Conservation (phyloP, 2,329 filamentous ascomycete species). For the Triangularia verruculosa region DNA sequence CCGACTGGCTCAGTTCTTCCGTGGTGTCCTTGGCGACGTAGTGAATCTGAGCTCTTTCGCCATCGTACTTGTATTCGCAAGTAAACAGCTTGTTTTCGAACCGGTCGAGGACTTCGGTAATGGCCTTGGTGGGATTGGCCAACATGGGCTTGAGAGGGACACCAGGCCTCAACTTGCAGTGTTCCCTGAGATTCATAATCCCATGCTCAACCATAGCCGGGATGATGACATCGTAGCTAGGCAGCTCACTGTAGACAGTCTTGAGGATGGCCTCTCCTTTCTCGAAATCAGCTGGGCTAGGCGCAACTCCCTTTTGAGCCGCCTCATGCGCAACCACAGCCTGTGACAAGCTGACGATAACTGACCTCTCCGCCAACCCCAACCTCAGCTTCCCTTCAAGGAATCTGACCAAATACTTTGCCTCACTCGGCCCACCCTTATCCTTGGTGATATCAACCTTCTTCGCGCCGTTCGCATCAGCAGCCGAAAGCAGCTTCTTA, state of each 20-base stretch:
- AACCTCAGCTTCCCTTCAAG: constrained; percentile 91
- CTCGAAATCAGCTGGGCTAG: constrained; percentile 72
- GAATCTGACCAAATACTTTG: constrained; percentile 90
- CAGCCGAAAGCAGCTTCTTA: constrained; percentile 92
- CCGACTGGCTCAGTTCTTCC: constrained; percentile 63
- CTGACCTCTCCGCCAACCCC: constrained; percentile 86
- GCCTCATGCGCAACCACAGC: constrained; percentile 83
- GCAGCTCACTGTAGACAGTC: constrained; percentile 86
- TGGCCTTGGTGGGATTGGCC: constrained; percentile 96
- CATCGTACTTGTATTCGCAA: constrained; percentile 99
- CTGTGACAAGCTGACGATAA: constrained; percentile 85
- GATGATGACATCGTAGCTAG: constrained; percentile 92
- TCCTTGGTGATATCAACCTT: constrained; percentile 89
- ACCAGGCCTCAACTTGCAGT: constrained; percentile 88
- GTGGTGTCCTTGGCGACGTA: constrained; percentile 82
- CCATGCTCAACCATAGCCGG: constrained; percentile 85
- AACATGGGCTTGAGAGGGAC: constrained; percentile 98
- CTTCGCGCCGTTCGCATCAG: constrained; percentile 67
- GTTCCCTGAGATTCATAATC: constrained; percentile 75
- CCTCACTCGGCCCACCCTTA: constrained; percentile 90
- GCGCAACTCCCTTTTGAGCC: constrained; percentile 64
- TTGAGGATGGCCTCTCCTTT: constrained; percentile 85
- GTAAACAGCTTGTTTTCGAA: constrained; percentile 96
- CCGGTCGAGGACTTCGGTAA: constrained; percentile 93
- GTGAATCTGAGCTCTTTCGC: constrained; percentile 96